Percentiles rank a stretch among this genome's conserved stretches.
Conservation (phyloP, 148 eudicot species). For the Fallopia convolvulus region DNA sequence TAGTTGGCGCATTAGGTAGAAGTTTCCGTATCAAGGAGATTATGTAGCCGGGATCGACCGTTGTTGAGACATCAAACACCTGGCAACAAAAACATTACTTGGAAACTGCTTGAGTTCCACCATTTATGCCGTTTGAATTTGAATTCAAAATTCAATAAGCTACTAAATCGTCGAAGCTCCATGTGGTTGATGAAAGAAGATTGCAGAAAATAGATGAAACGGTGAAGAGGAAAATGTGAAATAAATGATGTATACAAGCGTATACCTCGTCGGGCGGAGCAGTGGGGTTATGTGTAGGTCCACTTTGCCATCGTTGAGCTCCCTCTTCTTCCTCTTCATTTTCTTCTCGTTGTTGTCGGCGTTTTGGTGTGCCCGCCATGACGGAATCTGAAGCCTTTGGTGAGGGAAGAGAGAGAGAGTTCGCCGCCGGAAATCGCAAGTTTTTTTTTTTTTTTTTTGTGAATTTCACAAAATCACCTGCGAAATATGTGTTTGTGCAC, state of each 20-base stretch:
- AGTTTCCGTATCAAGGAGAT: conserved; percentile 90
- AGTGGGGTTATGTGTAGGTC: conserved; percentile 45
- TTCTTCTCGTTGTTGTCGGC: conserved; percentile 8
- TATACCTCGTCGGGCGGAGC: conserved; percentile 73
- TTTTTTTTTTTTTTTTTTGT: no score
- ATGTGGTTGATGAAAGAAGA: no score
- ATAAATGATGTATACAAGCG: background rate
- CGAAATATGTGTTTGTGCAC: no score
- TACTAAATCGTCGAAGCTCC: background rate
- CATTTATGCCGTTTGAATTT: background rate
- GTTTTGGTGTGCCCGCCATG: background rate
- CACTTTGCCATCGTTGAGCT: conserved; percentile 15
- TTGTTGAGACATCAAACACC: conserved; percentile 79
- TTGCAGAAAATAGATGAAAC: background rate
- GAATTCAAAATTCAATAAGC: background rate
- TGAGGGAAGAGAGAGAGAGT: background rate
- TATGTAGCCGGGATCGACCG: conserved; percentile 87
- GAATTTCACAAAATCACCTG: no score
- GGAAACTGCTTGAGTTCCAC: background rate
- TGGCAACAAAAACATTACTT: conserved; percentile 18
- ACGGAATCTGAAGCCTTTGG: background rate
- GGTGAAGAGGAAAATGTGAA: no score
- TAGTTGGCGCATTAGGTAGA: conserved; percentile 38
- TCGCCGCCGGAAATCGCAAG: background rate
- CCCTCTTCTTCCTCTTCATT: conserved; percentile 14